Evolutionary conservation across 176 grass and related monocot genomes (phyloP), one percentile per base, ranked within the genome.

Genomic region (Oropetium thomaeum): DNA sequence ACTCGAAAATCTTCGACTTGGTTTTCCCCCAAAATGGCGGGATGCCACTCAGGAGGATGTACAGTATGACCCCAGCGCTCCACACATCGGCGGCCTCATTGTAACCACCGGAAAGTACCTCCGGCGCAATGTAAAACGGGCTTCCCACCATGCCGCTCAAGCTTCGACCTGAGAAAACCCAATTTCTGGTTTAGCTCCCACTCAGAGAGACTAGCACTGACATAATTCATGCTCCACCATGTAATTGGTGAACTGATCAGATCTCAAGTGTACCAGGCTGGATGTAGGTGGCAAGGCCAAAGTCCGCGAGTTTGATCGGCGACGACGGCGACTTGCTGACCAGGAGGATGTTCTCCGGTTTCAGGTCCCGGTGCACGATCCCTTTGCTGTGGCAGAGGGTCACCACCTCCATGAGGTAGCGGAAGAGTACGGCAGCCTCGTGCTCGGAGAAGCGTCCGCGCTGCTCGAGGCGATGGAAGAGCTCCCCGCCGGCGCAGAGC

Each of bases 261-360:
- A 20, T 26, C 31, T 13, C 15, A 39, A 75, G 5, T 27, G 8
- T 90, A 95, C 96, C 96, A 81, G 96, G 84, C 49, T 77, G 81
- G 84, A 89, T 82, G 60, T 95, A 95, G 58, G 91, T 95, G 8
- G 96, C 96, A 4, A 99, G 96, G 17, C 91, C 91, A 40, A 99
- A 99, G 82, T 95, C 96, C 0, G 96, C 91, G 8, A 99, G 81
- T 22, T 99, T 99, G 80, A 95, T 95, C 22, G 74, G 89, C 8
- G 87, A 95, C 25, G 85, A 82, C 0, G 75, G 76, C 4, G 87
- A 99, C 58, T 84, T 94, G 79, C 88, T 95, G 71, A 90, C 91
- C 11, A 99, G 79, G 40, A 99, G 84, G 77, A 99, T 92, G 87
- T 99, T 99, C 87, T 99, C 96, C 0, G 96, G 96, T 65, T 99